phyloP scores from a whole-genome alignment of 495 filamentous ascomycete species.

The Melanomma pulvis-pyrius region DNA sequence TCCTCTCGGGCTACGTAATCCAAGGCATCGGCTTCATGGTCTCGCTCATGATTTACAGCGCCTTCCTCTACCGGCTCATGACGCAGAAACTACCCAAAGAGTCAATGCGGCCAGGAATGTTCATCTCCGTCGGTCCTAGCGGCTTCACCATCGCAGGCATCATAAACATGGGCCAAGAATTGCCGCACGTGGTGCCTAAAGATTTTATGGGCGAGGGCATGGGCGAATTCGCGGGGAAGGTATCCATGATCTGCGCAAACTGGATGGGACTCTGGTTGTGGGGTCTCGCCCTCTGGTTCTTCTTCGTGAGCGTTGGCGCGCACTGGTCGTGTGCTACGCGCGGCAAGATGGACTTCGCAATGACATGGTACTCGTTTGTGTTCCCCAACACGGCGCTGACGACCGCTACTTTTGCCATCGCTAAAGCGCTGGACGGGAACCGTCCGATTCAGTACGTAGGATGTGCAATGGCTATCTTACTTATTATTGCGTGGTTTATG shows the following conservation, averaged over 20 bases:
- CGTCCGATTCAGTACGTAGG: slow-evolving; percentile 64
- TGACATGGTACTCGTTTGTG: slow-evolving; percentile 88
- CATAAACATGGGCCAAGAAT: slow-evolving; percentile 58
- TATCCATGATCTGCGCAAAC: slow-evolving; percentile 58
- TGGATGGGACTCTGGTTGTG: slow-evolving; percentile 79
- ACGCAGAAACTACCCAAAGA: slow-evolving; percentile 85
- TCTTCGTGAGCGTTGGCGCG: slow-evolving; percentile 75
- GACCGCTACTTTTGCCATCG: slow-evolving; percentile 74
- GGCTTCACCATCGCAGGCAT: slow-evolving; percentile 78
- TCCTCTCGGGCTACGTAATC: slow-evolving; percentile 69
- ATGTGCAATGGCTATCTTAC: slow-evolving; percentile 61
- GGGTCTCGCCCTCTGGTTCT: slow-evolving; percentile 85
- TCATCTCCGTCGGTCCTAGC: slow-evolving; percentile 78
- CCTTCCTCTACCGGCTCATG: slow-evolving; percentile 88
- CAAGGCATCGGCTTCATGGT: slow-evolving; percentile 88
- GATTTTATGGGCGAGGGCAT: slow-evolving; percentile 61
- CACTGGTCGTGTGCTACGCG: slow-evolving; percentile 69
- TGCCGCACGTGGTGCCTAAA: slow-evolving; percentile 51
- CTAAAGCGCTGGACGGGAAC: slow-evolving; percentile 43
- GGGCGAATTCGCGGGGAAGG: slow-evolving; percentile 57
- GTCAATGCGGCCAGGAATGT: slow-evolving; percentile 77
- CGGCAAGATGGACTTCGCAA: slow-evolving; percentile 70
- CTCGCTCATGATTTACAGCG: slow-evolving; percentile 80
- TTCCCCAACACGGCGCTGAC: slow-evolving; percentile 83
- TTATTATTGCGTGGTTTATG: slow-evolving; percentile 70